Evolutionary conservation across 1,139 yeast genomes (phyloP).

Genomic region (Blastobotrys apis): DNA sequence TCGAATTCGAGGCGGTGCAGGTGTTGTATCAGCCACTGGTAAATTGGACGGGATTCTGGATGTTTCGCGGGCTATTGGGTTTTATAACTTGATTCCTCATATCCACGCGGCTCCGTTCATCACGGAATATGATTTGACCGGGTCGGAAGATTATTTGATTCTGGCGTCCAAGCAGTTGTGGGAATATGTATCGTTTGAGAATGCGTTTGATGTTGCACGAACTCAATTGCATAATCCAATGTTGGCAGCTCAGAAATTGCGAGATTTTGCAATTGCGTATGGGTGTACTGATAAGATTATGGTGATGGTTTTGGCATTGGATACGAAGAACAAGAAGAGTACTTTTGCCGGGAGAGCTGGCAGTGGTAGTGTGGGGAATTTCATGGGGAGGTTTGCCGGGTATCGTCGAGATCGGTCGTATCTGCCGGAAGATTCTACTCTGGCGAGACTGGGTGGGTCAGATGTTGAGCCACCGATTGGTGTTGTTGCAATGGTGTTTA

Average conservation of each 20-base stretch:
- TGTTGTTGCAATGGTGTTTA: constrained; percentile 88
- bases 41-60: constrained; percentile 77
- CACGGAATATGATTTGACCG: constrained; percentile 54
- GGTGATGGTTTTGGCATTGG: constrained; percentile 73
- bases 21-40: constrained; percentile 82
- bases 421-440: constrained; percentile 67
- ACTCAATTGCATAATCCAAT: constrained; percentile 83
- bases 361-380: constrained; percentile 7
- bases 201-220: constrained; percentile 87
- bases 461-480: constrained; percentile 97
- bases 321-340: constrained; percentile 32
- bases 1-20: constrained; percentile 86
- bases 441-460: constrained; percentile 80
- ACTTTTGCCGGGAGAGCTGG: constrained; percentile 9
- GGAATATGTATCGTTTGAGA: constrained; percentile 77
- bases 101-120: constrained; percentile 86
- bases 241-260: constrained; percentile 86
- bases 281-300: constrained; percentile 83
- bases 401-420: constrained; percentile 48
- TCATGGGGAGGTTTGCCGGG: constrained; percentile 34
- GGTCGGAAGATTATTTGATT: constrained; percentile 80
- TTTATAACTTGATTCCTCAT: constrained; percentile 79
- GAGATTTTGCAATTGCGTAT: constrained; percentile 92
- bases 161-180: constrained; percentile 80
- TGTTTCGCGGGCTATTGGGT: constrained; percentile 90